Percentiles rank a stretch among this genome's conserved stretches.
phyloP scores from a whole-genome alignment of 2,329 filamentous ascomycete genomes.

The Botrytis hyacinthi region DNA sequence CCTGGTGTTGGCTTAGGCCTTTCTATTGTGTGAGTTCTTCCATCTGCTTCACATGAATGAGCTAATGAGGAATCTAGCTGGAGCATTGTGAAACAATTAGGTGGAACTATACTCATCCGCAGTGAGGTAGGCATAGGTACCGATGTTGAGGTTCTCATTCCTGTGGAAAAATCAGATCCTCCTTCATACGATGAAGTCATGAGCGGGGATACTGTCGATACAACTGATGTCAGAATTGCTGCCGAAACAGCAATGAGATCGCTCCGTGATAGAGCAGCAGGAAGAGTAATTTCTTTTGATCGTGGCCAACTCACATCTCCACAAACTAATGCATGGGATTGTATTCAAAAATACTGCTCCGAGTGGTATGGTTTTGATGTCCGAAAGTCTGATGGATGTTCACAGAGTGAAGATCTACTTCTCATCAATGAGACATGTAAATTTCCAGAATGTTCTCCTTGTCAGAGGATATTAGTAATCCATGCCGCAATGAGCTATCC shows the following conservation, averaged over 20 bases:
- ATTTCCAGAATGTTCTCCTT: slow-evolving; percentile 10
- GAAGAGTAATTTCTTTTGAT: slow-evolving; percentile 27
- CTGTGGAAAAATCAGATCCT: slow-evolving; percentile 17
- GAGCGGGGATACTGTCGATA: slow-evolving; percentile 17
- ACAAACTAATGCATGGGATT: slow-evolving; percentile 28
- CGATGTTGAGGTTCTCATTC: slow-evolving; percentile 46
- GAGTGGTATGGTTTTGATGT: slow-evolving; percentile 35
- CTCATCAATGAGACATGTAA: slow-evolving; percentile 23
- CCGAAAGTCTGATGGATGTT: not conserved
- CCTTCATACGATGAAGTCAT: not conserved
- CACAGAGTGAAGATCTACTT: slow-evolving; percentile 19
- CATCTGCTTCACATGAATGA: not conserved
- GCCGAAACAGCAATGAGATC: slow-evolving; percentile 25
- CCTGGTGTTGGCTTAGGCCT: slow-evolving; percentile 43
- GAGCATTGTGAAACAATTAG: slow-evolving; percentile 43
- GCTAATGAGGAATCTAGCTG: slow-evolving; percentile 13
- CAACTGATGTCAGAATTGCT: slow-evolving; percentile 1
- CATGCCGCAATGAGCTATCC: slow-evolving; percentile 25
- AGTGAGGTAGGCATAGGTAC: slow-evolving; percentile 53
- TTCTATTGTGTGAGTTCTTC: slow-evolving; percentile 43
- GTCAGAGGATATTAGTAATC: slow-evolving; percentile 28
- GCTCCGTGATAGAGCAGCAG: slow-evolving; percentile 24
- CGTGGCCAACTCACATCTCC: slow-evolving; percentile 16
- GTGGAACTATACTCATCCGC: slow-evolving; percentile 55
- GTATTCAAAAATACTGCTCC: slow-evolving; percentile 32